Base-by-base conservation (phyloP, 345 rosid genomes). In the Laguncularia racemosa region DNA sequence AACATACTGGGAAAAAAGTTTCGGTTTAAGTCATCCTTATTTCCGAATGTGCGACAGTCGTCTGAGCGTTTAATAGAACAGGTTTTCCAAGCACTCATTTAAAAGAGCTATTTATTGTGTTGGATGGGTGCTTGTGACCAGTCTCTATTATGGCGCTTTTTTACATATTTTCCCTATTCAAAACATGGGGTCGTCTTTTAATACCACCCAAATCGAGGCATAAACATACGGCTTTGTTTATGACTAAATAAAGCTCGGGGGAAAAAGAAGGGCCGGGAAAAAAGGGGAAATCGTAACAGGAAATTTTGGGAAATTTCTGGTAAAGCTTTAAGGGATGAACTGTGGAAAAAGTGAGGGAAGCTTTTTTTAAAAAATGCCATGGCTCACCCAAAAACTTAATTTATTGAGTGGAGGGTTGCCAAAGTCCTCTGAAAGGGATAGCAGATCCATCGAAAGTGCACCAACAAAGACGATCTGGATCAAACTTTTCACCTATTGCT, bases 61-160 rank as follows among this genome's bases (percentile, higher is more conserved):
- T 13, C 45, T 13, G 52, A 20, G 20, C 12, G 38, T 45, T 16
- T 55, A 18, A 21, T 7, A 38, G 7, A 49, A 19, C 7, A 40
- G 46, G 50, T 55, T 3, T 28, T 1, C 26, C 19, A 33, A 52
- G 46, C 54, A 58, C 61, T 59, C 46, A 14, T 15, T 20, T 38
- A 50, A 23, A 59, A 55, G 21, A 38, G 56, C 54, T 55, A 49
- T 48, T 64, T 48, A 50, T 70, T 4, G 66, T 70, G 46, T 16
- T 70, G 23, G 73, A 64, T 55, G n/a, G 69, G n/a, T 20, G 16
- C 50, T n/a, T 7, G n/a, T 12, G 16, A 18, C 6, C 40, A 16
- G 1, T 50, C 53, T 12, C 12, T 46, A 1, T 12, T 53, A 53
- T 50, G 13, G 7, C 45, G 18, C 1, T 70, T 1, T 14, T 5